These are phyloP conservation scores for Herpotrichia juniperi DNA, from an alignment of 2,329 filamentous ascomycete species.

Conservation along the genomic window DNA sequence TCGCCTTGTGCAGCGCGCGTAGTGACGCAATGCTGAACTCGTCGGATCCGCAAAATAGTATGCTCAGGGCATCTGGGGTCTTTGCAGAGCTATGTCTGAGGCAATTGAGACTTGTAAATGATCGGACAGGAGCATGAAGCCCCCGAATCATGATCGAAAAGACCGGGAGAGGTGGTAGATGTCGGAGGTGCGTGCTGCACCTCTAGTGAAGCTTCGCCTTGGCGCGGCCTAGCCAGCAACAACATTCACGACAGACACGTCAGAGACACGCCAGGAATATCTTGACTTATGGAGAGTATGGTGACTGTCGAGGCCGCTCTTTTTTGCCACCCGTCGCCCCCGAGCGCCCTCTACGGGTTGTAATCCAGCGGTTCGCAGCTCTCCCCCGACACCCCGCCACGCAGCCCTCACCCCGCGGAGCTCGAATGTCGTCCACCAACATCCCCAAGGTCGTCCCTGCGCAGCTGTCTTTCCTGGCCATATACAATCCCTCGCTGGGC, in stretches of 20 bases:
- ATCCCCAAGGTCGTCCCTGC: constrained; percentile 68
- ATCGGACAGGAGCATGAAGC: constrained; percentile 29
- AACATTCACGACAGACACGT: neutral
- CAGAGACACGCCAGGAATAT: neutral
- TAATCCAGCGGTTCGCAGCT: neutral
- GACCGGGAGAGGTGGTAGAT: neutral
- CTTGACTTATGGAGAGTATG: neutral
- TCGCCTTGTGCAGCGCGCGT: constrained; percentile 68
- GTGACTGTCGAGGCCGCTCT: neutral
- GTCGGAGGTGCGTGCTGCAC: neutral
- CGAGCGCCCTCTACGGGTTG: neutral
- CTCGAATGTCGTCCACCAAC: constrained; percentile 31
- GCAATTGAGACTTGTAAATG: constrained; percentile 11
- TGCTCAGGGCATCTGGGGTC: constrained; percentile 67
- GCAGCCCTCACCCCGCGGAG: neutral
- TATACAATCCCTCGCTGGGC: constrained; percentile 89
- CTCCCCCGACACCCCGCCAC: neutral
- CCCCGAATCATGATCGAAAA: constrained; percentile 25
- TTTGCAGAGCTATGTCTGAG: constrained; percentile 18
- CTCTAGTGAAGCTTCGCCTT: neutral
- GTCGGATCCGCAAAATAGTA: constrained; percentile 95
- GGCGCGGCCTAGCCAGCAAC: neutral
- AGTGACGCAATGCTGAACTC: constrained; percentile 84
- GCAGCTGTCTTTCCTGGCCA: constrained; percentile 86
- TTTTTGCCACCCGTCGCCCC: neutral